These are phyloP conservation scores for Suhomyces guaymorum DNA, from an alignment of 1,139 yeast species.

Conservation along the genomic window DNA sequence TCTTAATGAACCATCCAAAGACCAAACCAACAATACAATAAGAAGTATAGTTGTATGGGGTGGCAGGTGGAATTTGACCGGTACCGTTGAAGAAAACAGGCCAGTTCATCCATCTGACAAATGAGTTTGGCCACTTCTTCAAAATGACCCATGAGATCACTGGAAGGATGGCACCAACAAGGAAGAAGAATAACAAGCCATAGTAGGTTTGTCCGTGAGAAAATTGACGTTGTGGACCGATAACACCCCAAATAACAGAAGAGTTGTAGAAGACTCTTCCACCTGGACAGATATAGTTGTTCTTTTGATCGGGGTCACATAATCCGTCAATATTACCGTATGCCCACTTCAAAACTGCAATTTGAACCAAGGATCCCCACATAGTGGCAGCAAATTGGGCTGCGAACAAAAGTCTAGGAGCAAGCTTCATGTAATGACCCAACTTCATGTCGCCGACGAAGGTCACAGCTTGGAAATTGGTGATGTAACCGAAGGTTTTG, in stretches of 20 bases:
- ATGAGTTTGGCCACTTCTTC: conserved; percentile 49
- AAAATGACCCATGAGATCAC: conserved; percentile 48
- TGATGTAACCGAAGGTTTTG: conserved; percentile 50
- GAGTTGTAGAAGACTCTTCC: conserved; percentile 49
- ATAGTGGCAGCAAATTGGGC: conserved; percentile 49
- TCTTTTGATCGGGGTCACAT: conserved; percentile 46
- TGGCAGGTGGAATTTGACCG: conserved; percentile 50
- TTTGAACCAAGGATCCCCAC: conserved; percentile 48
- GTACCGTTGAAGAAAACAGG: conserved; percentile 52
- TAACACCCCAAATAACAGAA: conserved; percentile 51
- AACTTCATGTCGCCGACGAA: conserved; percentile 56
- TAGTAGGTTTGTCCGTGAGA: conserved; percentile 42
- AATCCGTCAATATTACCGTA: conserved; percentile 45
- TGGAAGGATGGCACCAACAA: conserved; percentile 41
- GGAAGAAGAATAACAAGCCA: conserved; percentile 42
- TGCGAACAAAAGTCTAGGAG: conserved; percentile 47
- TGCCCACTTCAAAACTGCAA: conserved; percentile 49
- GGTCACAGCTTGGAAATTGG: conserved; percentile 56
- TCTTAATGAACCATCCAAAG: conserved; percentile 38
- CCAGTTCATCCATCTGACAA: conserved; percentile 47
- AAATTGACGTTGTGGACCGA: conserved; percentile 43
- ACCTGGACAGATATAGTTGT: conserved; percentile 44
- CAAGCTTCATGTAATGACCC: conserved; percentile 55
- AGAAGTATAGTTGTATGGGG: conserved; percentile 45
- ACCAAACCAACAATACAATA: conserved; percentile 38